These are phyloP conservation scores for Mucor circinelloides DNA, from an alignment of 371 early-diverging fungal species.

Conservation along the genomic window DNA sequence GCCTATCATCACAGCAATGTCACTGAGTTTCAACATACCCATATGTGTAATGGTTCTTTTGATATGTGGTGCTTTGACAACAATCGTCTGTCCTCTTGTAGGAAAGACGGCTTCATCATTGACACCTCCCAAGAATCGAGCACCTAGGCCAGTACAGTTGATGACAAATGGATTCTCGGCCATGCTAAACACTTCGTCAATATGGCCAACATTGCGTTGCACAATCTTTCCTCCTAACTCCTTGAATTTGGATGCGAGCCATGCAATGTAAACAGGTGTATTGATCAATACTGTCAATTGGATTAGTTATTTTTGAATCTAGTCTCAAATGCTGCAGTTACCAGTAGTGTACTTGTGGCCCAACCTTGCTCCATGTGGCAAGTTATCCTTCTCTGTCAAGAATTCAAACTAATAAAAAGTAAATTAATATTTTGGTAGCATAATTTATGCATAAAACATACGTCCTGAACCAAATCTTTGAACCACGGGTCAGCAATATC, in stretches of 20 bases:
- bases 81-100: conserved; percentile 75
- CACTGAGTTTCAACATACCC: conserved; percentile 18
- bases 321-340: conserved; percentile 8
- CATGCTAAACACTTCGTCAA: conserved; percentile 47
- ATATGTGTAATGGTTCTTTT: conserved; percentile 54
- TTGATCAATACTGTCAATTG: conserved; percentile 51
- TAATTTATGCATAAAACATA: conserved; percentile 20
- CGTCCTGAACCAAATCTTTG: conserved; percentile 50
- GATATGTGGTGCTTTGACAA: conserved; percentile 66
- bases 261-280: conserved; percentile 64
- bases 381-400: conserved; percentile 21
- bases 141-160: conserved; percentile 77
- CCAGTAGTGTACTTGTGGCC: conserved; percentile 60
- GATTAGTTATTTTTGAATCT: neutral
- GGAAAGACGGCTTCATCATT: conserved; percentile 66
- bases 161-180: conserved; percentile 50
- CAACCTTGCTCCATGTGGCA: conserved; percentile 49
- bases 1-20: neutral
- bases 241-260: conserved; percentile 59
- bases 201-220: conserved; percentile 42
- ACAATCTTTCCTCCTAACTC: conserved; percentile 56
- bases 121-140: conserved; percentile 69
- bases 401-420: conserved; percentile 18
- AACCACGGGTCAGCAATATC: conserved; percentile 57
- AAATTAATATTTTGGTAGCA: neutral